Percentiles rank a stretch among this genome's conserved stretches.
phyloP scores from a whole-genome alignment of 2,329 filamentous ascomycete genomes.

The Xylariaceae sp. region DNA sequence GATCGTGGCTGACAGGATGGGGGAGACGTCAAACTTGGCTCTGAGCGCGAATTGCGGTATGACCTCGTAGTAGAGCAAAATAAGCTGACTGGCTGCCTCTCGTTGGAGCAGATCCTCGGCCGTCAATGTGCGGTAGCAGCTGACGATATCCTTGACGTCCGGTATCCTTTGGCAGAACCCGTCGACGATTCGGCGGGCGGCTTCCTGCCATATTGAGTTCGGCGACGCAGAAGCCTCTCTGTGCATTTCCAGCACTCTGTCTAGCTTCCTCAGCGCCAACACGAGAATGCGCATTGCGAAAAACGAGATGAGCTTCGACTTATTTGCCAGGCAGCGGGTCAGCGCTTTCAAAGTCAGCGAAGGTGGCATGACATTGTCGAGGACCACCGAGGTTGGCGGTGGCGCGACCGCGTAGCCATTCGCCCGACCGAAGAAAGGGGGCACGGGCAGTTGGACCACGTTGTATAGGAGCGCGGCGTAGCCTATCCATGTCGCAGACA shows the following conservation, averaged over 20 bases:
- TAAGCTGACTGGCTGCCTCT: slow-evolving; percentile 70
- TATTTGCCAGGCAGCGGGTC: slow-evolving; percentile 70
- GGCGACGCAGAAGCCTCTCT: slow-evolving; percentile 35
- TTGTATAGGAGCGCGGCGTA: slow-evolving; percentile 86
- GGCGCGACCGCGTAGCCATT: slow-evolving; percentile 60
- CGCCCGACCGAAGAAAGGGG: slow-evolving; percentile 63
- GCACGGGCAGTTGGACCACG: slow-evolving; percentile 68
- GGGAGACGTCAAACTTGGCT: slow-evolving; percentile 83
- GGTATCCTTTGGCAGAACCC: slow-evolving; percentile 77
- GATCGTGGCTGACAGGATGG: slow-evolving; percentile 65
- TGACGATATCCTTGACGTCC: slow-evolving; percentile 73
- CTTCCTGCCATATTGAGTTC: slow-evolving; percentile 63
- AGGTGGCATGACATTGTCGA: slow-evolving; percentile 82
- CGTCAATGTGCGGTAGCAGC: slow-evolving; percentile 63
- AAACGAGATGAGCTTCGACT: slow-evolving; percentile 73
- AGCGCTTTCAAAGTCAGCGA: slow-evolving; percentile 77
- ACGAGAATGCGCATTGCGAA: slow-evolving; percentile 78
- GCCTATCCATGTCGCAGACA: slow-evolving; percentile 90
- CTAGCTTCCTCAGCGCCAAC: slow-evolving; percentile 73
- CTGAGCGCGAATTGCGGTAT: slow-evolving; percentile 73
- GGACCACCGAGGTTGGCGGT: slow-evolving; percentile 69
- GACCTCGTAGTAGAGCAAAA: slow-evolving; percentile 80
- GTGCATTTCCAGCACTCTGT: slow-evolving; percentile 57
- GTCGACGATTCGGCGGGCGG: slow-evolving; percentile 59
- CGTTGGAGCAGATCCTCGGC: slow-evolving; percentile 68